Evolutionary conservation across 306 rosid species (phyloP).

Genomic region (Quercus variabilis): DNA sequence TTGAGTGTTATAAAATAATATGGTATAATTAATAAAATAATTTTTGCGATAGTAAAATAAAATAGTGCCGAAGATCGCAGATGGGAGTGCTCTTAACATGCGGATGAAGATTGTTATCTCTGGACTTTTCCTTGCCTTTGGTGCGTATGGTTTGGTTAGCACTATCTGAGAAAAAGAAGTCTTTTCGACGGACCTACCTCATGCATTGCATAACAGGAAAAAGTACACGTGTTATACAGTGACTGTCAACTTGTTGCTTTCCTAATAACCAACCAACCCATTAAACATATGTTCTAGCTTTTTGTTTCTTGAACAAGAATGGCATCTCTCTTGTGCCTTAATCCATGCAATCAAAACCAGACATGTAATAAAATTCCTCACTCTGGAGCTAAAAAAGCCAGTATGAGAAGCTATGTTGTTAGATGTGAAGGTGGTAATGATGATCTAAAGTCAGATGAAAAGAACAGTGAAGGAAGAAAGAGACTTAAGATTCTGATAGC

Average conservation of each 20-base stretch:
- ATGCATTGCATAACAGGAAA: too few relatives aligned
- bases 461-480: constrained; percentile 2
- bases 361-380: not conserved
- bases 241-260: too few relatives aligned
- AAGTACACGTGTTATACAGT: too few relatives aligned
- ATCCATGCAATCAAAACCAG: constrained; percentile 4
- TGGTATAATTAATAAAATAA: too few relatives aligned
- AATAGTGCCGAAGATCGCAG: accelerated
- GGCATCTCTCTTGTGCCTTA: constrained; percentile 23
- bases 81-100: too few relatives aligned
- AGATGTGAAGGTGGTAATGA: constrained; percentile 15
- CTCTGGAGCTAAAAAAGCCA: not conserved
- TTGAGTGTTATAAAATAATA: accelerated
- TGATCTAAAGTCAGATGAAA: constrained; percentile 5
- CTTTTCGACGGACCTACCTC: too few relatives aligned
- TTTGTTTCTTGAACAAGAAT: not conserved
- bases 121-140: too few relatives aligned
- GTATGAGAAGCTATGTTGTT: not conserved
- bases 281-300: too few relatives aligned
- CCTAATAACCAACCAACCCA: too few relatives aligned
- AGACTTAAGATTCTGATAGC: constrained; percentile 6
- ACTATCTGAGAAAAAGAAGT: too few relatives aligned
- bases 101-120: too few relatives aligned
- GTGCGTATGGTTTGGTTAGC: too few relatives aligned
- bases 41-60: accelerated